phyloP scores from a whole-genome alignment of 345 rosid genomes.

The Euphorbia pulcherrima region DNA sequence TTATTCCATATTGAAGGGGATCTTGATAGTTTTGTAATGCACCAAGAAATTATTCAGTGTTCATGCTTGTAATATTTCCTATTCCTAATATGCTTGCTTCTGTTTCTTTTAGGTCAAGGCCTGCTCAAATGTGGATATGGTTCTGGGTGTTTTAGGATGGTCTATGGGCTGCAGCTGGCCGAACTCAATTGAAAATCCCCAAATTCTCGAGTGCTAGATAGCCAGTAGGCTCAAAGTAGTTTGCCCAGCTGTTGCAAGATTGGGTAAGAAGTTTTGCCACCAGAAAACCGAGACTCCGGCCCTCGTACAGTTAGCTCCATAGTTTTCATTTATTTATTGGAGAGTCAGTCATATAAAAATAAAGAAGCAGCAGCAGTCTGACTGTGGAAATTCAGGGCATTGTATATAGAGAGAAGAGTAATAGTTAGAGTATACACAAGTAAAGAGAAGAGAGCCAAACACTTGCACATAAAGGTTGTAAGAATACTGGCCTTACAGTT shows the following conservation, averaged over 20 bases:
- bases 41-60: slow-evolving; percentile 8
- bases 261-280: slow-evolving; percentile 60
- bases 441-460: slow-evolving; percentile 24
- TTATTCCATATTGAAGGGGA: slow-evolving; percentile 79
- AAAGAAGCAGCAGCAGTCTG: slow-evolving; percentile 41
- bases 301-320: slow-evolving; percentile 15
- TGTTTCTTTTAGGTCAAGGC: slow-evolving; percentile 52
- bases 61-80: neutral
- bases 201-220: slow-evolving; percentile 55
- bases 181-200: slow-evolving; percentile 41
- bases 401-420: slow-evolving; percentile 50
- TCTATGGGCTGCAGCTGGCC: slow-evolving; percentile 96
- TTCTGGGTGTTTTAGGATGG: slow-evolving; percentile 90
- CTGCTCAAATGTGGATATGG: slow-evolving; percentile 68
- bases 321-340: slow-evolving; percentile 35
- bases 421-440: slow-evolving; percentile 34
- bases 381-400: slow-evolving; percentile 36
- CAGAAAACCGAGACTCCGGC: slow-evolving; percentile 20
- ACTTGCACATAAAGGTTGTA: slow-evolving; percentile 15
- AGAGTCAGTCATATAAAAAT: slow-evolving; percentile 22
- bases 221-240: slow-evolving; percentile 8
- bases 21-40: slow-evolving; percentile 64
- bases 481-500: slow-evolving; percentile 6
- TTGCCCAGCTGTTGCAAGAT: slow-evolving; percentile 31
- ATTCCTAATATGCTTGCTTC: slow-evolving; percentile 10